These are phyloP conservation scores for Phyllosticta capitalensis DNA, from an alignment of 2,329 filamentous ascomycete genomes.

Conservation along the genomic window DNA sequence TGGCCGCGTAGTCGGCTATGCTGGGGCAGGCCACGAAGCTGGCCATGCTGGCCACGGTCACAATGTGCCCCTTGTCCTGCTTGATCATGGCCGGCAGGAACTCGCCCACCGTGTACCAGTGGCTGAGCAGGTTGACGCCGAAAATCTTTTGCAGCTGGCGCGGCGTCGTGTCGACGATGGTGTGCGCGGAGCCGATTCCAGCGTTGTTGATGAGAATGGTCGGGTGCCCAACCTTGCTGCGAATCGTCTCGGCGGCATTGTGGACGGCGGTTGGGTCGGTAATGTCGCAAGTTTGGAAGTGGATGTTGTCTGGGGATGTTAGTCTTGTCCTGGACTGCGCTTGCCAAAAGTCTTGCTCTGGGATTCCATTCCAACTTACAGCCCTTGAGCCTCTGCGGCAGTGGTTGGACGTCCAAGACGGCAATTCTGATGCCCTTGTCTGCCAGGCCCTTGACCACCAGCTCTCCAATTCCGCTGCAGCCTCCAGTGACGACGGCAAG, in stretches of 20 bases:
- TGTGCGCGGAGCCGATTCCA: conserved; percentile 22
- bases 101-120: conserved; percentile 25
- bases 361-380: too few species aligned
- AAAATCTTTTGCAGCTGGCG: conserved; percentile 25
- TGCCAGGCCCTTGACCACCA: conserved; percentile 21
- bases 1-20: conserved; percentile 44
- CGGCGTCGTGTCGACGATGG: conserved; percentile 24
- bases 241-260: conserved; percentile 19
- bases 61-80: conserved; percentile 38
- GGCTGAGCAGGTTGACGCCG: conserved; percentile 28
- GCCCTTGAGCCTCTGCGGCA: conserved; percentile 20
- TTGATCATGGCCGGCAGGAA: conserved; percentile 29
- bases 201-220: conserved; percentile 30
- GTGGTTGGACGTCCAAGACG: conserved; percentile 23
- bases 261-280: conserved; percentile 21
- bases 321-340: not conserved
- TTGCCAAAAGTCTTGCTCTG: too few species aligned
- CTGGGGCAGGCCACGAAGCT: conserved; percentile 39
- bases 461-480: conserved; percentile 26
- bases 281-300: conserved; percentile 26
- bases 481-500: conserved; percentile 29
- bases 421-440: conserved; percentile 23
- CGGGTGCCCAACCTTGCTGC: conserved; percentile 18
- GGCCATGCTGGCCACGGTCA: conserved; percentile 47
- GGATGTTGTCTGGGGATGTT: conserved; percentile 18